Percentiles rank a stretch among this genome's conserved stretches.
Conservation (phyloP, 768 basidiomycete genomes). For the Cytidiella melzeri region DNA sequence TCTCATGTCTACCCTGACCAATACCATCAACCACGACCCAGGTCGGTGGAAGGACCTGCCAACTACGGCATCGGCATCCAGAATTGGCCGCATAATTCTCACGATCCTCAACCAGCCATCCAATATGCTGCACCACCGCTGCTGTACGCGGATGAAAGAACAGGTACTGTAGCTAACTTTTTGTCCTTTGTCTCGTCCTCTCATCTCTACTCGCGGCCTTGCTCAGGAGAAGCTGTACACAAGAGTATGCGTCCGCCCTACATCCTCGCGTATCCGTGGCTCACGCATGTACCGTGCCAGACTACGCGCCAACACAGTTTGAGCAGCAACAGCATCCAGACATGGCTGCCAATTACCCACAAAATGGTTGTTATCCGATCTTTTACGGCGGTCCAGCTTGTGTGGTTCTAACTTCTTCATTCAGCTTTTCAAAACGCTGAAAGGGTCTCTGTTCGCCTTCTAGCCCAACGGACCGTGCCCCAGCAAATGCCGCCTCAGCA, state of each 20-base stretch:
- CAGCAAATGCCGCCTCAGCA: slow-evolving; percentile 27
- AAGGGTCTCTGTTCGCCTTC: slow-evolving; percentile 53
- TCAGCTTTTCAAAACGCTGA: slow-evolving; percentile 48
- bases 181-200: neutral
- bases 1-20: slow-evolving; percentile 22
- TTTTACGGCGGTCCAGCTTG: slow-evolving; percentile 13
- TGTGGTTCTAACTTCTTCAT: slow-evolving; percentile 17
- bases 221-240: neutral
- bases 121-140: slow-evolving; percentile 39
- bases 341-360: neutral
- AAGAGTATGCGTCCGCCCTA: slow-evolving; percentile 6
- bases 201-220: slow-evolving; percentile 1
- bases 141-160: slow-evolving; percentile 54
- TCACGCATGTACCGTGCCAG: slow-evolving; percentile 1
- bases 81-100: slow-evolving; percentile 25
- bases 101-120: slow-evolving; percentile 28
- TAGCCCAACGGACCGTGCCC: slow-evolving; percentile 40
- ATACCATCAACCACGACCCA: slow-evolving; percentile 15
- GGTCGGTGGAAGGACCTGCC: slow-evolving; percentile 14
- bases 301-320: slow-evolving; percentile 12
- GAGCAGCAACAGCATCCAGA: slow-evolving; percentile 10
- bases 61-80: slow-evolving; percentile 21
- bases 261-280: neutral
- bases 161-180: slow-evolving; percentile 33
- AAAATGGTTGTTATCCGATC: slow-evolving; percentile 16